phyloP scores from a whole-genome alignment of 805 yeast species.

The Brettanomyces sp. region DNA sequence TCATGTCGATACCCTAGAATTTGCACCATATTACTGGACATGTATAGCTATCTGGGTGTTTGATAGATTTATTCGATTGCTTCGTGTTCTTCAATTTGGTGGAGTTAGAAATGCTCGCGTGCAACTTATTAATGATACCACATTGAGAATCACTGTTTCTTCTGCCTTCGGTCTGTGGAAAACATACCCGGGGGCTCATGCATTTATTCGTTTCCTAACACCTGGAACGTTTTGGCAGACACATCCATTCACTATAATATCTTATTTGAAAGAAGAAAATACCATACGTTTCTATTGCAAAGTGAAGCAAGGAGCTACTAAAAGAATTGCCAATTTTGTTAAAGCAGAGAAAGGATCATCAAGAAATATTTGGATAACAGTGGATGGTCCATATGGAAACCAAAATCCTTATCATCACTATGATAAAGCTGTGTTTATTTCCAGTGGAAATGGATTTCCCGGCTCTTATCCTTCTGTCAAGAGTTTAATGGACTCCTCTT shows the following conservation, averaged over 20 bases:
- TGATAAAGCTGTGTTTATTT: slow-evolving; percentile 47
- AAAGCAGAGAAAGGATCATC: slow-evolving; percentile 16
- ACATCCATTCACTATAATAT: slow-evolving; percentile 61
- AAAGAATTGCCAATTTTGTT: slow-evolving; percentile 26
- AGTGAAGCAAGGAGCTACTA: slow-evolving; percentile 52
- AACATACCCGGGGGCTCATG: slow-evolving; percentile 50
- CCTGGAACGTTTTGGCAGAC: slow-evolving; percentile 40
- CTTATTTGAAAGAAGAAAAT: slow-evolving; percentile 19
- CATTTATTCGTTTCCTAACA: slow-evolving; percentile 48
- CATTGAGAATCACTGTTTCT: slow-evolving; percentile 36
- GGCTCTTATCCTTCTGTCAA: slow-evolving; percentile 39
- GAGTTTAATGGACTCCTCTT: slow-evolving; percentile 21
- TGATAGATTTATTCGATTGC: slow-evolving; percentile 42
- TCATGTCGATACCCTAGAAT: slow-evolving; percentile 37
- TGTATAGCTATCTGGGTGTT: slow-evolving; percentile 42
- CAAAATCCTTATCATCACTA: slow-evolving; percentile 40
- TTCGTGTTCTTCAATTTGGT: slow-evolving; percentile 18
- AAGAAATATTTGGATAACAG: slow-evolving; percentile 25
- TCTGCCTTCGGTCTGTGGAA: slow-evolving; percentile 28
- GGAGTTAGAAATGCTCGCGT: slow-evolving; percentile 13
- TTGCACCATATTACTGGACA: slow-evolving; percentile 26
- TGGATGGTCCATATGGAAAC: slow-evolving; percentile 73
- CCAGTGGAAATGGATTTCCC: slow-evolving; percentile 74
- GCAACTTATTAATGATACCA: slow-evolving; percentile 32
- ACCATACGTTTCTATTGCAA: slow-evolving; percentile 36